phyloP scores from a whole-genome alignment of 208 protist genomes.

The Leishmania major region DNA sequence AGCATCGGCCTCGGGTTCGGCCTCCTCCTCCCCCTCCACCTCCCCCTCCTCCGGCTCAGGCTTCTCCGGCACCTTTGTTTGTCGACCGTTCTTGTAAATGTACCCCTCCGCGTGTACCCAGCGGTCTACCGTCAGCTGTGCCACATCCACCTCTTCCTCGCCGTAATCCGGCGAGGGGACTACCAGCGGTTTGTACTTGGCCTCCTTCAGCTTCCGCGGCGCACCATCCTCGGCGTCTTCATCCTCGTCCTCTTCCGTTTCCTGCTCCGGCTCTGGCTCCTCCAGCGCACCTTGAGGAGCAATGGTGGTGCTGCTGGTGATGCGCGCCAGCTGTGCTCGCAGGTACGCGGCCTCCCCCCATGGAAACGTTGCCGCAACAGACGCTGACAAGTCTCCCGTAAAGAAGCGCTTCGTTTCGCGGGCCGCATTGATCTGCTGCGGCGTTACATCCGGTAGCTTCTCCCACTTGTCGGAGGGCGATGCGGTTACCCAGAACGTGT shows the following conservation, averaged over 20 bases:
- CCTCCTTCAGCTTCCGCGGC: constrained; percentile 70
- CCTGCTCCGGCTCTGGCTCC: constrained; percentile 77
- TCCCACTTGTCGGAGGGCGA: constrained; percentile 76
- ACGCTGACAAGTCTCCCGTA: constrained; percentile 87
- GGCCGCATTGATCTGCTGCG: constrained; percentile 91
- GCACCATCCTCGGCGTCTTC: constrained; percentile 65
- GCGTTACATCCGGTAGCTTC: constrained; percentile 92
- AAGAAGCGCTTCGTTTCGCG: constrained; percentile 89
- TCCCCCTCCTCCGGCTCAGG: constrained; percentile 81
- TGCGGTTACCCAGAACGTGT: constrained; percentile 92
- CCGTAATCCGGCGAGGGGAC: constrained; percentile 65
- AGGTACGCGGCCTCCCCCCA: constrained; percentile 92
- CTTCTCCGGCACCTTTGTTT: constrained; percentile 90
- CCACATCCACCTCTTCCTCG: constrained; percentile 80
- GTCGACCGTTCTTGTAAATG: constrained; percentile 89
- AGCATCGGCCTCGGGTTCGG: constrained; percentile 68
- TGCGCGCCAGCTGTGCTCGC: constrained; percentile 94
- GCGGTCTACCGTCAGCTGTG: constrained; percentile 72
- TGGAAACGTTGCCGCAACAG: constrained; percentile 86
- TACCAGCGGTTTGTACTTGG: constrained; percentile 82
- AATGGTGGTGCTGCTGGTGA: constrained; percentile 89
- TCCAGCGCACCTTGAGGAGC: constrained; percentile 87
- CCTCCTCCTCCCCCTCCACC: constrained; percentile 42
- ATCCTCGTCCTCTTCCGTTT: constrained; percentile 88
- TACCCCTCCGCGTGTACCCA: constrained; percentile 89